Evolutionary conservation across 1,139 yeast species (phyloP).

Genomic region (Lodderomyces beijingensis): DNA sequence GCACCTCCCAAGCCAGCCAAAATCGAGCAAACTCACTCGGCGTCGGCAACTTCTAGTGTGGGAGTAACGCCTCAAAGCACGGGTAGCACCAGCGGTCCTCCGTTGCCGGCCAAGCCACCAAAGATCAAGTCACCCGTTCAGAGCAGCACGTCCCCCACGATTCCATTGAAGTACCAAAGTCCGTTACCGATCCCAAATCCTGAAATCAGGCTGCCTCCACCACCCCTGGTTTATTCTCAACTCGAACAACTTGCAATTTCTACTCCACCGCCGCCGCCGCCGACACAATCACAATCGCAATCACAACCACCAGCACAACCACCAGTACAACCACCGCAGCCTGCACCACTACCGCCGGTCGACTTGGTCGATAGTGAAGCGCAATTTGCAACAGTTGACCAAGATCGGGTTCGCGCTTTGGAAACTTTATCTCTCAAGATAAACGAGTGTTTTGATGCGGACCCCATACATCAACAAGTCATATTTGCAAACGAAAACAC

Average conservation of each 20-base stretch:
- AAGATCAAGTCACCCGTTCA: conserved; percentile 4
- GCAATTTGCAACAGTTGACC: conserved; percentile 3
- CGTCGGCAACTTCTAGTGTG: not conserved
- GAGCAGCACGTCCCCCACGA: conserved; percentile 8
- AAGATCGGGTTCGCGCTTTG: conserved; percentile 9
- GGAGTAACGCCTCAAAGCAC: not conserved
- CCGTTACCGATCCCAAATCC: conserved; percentile 32
- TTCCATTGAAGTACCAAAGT: conserved; percentile 28
- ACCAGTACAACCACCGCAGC: not conserved
- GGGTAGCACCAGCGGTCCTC: conserved; percentile 7
- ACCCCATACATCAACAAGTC: conserved; percentile 11
- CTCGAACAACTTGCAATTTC: no score
- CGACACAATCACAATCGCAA: not conserved
- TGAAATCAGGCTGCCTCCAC: conserved; percentile 1
- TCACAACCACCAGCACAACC: not conserved
- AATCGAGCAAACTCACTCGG: conserved; percentile 9
- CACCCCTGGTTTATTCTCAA: conserved; percentile 13
- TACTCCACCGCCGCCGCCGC: conserved; percentile 9
- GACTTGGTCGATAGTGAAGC: conserved; percentile 18
- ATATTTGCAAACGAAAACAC: conserved; percentile 17
- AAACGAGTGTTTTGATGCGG: conserved; percentile 17
- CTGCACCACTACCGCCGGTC: conserved; percentile 3
- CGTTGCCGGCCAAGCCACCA: conserved; percentile 4
- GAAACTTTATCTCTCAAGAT: conserved; percentile 21
- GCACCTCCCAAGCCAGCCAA: conserved; percentile 23